A percentile compares a stretch with the other conserved stretches of the same genome.
Conservation (phyloP, 306 rosid species). For the barrel medic (Medicago truncatula) region MtrunA17r5.0-ANR NC_053048.1:39661501-39662000, state of each 20-base stretch:
- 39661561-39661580: constrained; percentile 65
- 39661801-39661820: not conserved
- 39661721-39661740: constrained; percentile 15
- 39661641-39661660: constrained; percentile 62
- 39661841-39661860: not conserved
- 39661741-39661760: constrained; percentile 6
- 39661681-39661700: not conserved
- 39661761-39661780: constrained; percentile 32
- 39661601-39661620: constrained; percentile 89
- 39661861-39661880: constrained; percentile 20
- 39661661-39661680: constrained; percentile 3
- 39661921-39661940: constrained; percentile 22
- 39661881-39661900: constrained; percentile 24
- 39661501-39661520: constrained; percentile 6
- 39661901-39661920: not conserved
- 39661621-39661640: constrained; percentile 97
- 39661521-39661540: constrained; percentile 15
- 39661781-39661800: constrained; percentile 1
- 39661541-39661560: constrained; percentile 81
- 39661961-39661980: not conserved
- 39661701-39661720: constrained; percentile 8
- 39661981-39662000: not conserved
- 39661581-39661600: constrained; percentile 61
- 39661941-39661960: constrained; percentile 7
- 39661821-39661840: not conserved